Percentiles rank a stretch among this genome's conserved stretches.
phyloP scores from a whole-genome alignment of 1,284 basidiomycete species.

The Amylostereum areolatum region DNA sequence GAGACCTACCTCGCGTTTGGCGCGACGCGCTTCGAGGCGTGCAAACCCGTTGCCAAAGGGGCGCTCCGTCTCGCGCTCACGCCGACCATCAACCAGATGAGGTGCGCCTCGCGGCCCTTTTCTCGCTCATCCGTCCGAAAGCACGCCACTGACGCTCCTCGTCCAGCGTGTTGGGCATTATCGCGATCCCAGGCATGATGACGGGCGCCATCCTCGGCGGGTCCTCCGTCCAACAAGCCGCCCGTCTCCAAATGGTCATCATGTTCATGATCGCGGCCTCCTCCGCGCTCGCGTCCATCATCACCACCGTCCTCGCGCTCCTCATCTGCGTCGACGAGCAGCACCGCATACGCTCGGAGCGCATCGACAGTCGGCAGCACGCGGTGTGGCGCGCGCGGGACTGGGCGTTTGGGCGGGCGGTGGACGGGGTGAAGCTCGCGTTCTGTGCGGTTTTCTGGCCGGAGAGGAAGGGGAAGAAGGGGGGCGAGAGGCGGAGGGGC shows the following conservation, averaged over 20 bases:
- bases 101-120: conserved; percentile 32
- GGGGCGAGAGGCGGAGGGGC: too few relatives aligned
- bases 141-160: conserved; percentile 1
- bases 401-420: not conserved
- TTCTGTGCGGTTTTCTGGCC: too few relatives aligned
- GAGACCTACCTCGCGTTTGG: conserved; percentile 84
- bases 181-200: conserved; percentile 80
- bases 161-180: conserved; percentile 71
- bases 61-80: conserved; percentile 75
- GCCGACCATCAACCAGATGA: conserved; percentile 82
- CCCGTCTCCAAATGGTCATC: conserved; percentile 83
- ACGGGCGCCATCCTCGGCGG: conserved; percentile 85
- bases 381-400: conserved; percentile 34
- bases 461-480: too few relatives aligned
- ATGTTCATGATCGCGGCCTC: conserved; percentile 87
- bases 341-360: conserved; percentile 66
- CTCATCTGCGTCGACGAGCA: conserved; percentile 59
- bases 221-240: conserved; percentile 77
- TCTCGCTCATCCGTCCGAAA: not conserved
- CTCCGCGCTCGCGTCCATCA: conserved; percentile 63
- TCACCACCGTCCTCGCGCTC: conserved; percentile 56
- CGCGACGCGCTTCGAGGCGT: conserved; percentile 74
- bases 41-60: conserved; percentile 68
- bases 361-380: conserved; percentile 50
- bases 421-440: too few relatives aligned